Conservation (phyloP, 495 filamentous ascomycete genomes). For the Hypomontagnella monticulosa region DNA sequence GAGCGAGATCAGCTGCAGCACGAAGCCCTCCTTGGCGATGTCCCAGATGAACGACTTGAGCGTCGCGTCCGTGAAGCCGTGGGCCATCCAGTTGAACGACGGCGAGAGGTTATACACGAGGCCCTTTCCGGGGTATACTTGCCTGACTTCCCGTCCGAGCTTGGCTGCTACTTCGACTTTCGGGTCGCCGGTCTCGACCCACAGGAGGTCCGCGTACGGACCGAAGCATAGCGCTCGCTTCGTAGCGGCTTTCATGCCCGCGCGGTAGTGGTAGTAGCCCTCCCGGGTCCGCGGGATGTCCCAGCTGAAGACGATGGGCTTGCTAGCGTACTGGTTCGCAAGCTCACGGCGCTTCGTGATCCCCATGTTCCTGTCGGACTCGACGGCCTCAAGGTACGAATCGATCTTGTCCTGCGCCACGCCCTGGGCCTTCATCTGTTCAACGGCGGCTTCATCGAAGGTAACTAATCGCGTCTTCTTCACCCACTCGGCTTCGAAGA, state of each 20-base stretch:
- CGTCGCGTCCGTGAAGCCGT: constrained; percentile 83
- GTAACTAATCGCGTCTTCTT: constrained; percentile 86
- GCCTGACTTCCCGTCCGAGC: constrained; percentile 79
- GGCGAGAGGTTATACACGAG: constrained; percentile 96
- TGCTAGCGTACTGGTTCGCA: constrained; percentile 67
- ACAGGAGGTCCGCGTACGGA: constrained; percentile 93
- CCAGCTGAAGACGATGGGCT: constrained; percentile 83
- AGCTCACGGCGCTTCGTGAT: constrained; percentile 78
- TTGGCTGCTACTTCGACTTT: constrained; percentile 75
- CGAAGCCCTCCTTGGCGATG: constrained; percentile 90
- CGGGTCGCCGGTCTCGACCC: constrained; percentile 95
- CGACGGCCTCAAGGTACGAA: constrained; percentile 69
- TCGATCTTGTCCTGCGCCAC: constrained; percentile 68
- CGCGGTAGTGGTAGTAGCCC: constrained; percentile 94
- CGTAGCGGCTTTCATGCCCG: constrained; percentile 87
- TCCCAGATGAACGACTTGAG: constrained; percentile 95
- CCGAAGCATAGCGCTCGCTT: constrained; percentile 92
- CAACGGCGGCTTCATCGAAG: constrained; percentile 88
- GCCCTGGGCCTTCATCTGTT: constrained; percentile 72
- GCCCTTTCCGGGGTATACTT: constrained; percentile 75
- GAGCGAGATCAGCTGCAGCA: constrained; percentile 90
- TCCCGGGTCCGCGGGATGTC: constrained; percentile 94
- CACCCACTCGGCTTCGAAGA: constrained; percentile 88
- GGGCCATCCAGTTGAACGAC: constrained; percentile 97
- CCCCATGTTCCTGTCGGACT: constrained; percentile 73